Conservation (phyloP, 345 rosid species). For the Camelina neglecta region DNA sequence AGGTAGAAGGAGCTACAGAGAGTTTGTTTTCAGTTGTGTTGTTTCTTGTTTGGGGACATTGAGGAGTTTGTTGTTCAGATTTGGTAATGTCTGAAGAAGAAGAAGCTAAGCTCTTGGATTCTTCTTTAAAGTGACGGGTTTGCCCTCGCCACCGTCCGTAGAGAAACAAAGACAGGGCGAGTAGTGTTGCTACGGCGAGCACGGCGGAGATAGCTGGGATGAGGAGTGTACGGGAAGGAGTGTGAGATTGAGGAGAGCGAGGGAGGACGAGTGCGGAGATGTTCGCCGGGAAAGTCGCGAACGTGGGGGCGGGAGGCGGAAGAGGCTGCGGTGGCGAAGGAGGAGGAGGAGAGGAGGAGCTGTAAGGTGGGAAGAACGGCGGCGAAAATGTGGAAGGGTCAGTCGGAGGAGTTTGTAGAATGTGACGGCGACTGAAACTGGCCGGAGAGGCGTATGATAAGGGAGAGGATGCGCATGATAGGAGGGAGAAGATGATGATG, state of each 20-base stretch:
- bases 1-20: conserved; percentile 50
- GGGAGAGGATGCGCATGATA: conserved; percentile 28
- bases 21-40: conserved; percentile 47
- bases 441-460: conserved; percentile 24
- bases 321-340: conserved; percentile 44
- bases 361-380: conserved; percentile 42
- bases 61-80: conserved; percentile 30
- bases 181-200: conserved; percentile 48
- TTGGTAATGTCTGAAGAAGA: conserved; percentile 32
- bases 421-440: conserved; percentile 35
- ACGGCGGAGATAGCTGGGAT: conserved; percentile 57
- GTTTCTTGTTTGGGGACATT: conserved; percentile 42
- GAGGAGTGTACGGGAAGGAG: conserved; percentile 54
- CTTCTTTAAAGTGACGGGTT: conserved; percentile 40
- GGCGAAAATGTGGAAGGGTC: conserved; percentile 40
- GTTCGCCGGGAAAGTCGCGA: conserved; percentile 87
- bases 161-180: conserved; percentile 42
- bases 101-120: conserved; percentile 44
- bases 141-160: conserved; percentile 58
- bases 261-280: conserved; percentile 88
- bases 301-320: conserved; percentile 71
- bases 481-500: conserved; percentile 28
- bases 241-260: conserved; percentile 51
- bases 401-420: conserved; percentile 18
- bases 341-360: conserved; percentile 37